Conservation (phyloP, 371 early-diverging fungal species). For the Saksenaea oblongispora region DNA sequence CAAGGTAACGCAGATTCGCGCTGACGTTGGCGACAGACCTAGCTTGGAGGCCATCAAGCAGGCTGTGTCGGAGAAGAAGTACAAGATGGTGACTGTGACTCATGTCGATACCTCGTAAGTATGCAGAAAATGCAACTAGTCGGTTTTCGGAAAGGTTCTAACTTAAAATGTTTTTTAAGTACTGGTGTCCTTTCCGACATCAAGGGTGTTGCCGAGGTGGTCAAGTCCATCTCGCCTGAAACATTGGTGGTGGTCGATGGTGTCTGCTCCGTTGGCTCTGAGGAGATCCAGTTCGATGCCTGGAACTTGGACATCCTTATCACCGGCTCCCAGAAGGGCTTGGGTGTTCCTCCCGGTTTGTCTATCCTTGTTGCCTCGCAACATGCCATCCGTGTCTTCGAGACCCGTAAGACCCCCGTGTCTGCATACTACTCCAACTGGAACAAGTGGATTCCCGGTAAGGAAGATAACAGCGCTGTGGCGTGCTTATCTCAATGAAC, state of each 20-base stretch:
- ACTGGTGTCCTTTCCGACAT: constrained; percentile 90
- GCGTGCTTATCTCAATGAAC: neutral
- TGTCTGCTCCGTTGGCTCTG: constrained; percentile 95
- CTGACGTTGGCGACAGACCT: constrained; percentile 68
- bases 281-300: constrained; percentile 89
- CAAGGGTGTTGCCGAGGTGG: constrained; percentile 73
- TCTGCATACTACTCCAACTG: constrained; percentile 79
- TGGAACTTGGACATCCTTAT: constrained; percentile 91
- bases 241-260: constrained; percentile 94
- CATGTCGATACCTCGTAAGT: constrained; percentile 94
- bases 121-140: neutral
- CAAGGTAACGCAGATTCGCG: constrained; percentile 77
- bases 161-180: constrained; percentile 11
- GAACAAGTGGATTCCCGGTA: constrained; percentile 86
- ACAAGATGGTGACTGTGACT: constrained; percentile 89
- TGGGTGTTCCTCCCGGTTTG: constrained; percentile 89
- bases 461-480: constrained; percentile 6
- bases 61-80: constrained; percentile 58
- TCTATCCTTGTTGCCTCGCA: constrained; percentile 82
- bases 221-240: constrained; percentile 77
- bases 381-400: constrained; percentile 69
- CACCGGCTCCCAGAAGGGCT: constrained; percentile 95
- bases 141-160: neutral
- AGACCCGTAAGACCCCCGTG: constrained; percentile 73
- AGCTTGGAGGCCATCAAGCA: constrained; percentile 59